These are phyloP conservation scores for Umbelopsis sp. DNA, from an alignment of 371 early-diverging fungal species.

Conservation along the genomic window DNA sequence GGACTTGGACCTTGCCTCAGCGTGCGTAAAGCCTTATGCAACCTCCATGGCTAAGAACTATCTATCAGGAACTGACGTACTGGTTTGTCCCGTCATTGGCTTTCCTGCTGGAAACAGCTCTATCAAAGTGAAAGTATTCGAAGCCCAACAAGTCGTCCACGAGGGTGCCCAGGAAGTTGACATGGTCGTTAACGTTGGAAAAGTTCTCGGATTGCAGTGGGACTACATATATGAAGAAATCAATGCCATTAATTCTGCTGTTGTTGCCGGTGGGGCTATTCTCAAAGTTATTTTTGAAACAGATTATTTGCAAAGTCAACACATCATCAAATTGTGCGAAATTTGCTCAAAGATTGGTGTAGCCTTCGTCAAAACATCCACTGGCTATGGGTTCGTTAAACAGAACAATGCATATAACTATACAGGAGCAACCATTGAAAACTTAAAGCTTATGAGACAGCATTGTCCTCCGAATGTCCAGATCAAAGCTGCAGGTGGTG, in stretches of 20 bases:
- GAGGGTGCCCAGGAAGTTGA: conserved; percentile 9
- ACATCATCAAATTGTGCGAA: neutral
- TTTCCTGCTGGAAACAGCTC: conserved; percentile 7
- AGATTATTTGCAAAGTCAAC: neutral
- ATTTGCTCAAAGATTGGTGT: conserved; percentile 15
- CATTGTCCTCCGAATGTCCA: neutral
- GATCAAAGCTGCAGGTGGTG: conserved; percentile 4
- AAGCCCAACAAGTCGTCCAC: neutral
- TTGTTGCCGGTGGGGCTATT: neutral
- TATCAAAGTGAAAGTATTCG: neutral
- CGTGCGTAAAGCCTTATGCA: conserved; percentile 1
- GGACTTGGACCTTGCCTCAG: neutral
- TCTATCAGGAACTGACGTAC: neutral
- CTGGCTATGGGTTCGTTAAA: conserved; percentile 9
- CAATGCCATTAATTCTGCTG: neutral
- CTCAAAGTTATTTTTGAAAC: conserved; percentile 8
- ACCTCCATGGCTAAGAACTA: neutral
- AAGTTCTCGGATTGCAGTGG: neutral
- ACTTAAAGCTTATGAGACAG: neutral
- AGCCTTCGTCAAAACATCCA: conserved; percentile 7
- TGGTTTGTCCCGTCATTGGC: conserved; percentile 7
- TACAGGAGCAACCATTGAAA: neutral
- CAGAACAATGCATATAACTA: neutral
- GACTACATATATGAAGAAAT: neutral
- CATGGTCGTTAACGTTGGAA: conserved; percentile 12